Evolutionary conservation across 1,284 basidiomycete species (phyloP), one percentile per base, ranked within the genome.

Genomic region (Cutaneotrichosporon cyanovorans): DNA sequence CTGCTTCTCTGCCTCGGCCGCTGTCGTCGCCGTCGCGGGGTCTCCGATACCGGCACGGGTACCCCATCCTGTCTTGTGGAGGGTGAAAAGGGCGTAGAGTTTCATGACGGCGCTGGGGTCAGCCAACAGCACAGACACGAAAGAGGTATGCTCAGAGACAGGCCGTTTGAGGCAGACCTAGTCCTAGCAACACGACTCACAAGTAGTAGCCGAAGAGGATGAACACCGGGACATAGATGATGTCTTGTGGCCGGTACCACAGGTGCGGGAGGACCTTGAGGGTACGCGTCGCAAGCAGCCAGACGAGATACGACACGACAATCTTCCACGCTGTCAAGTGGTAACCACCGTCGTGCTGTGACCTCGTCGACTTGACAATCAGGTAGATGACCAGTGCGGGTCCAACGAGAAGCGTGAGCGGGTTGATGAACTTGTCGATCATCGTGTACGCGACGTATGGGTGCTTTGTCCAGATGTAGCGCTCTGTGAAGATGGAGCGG

Each of bases 401-500:
- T 1, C 88, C 89, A 18, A 84, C 79, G 22, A 92, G 79, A 19
- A 92, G 77, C 1, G 88, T 92, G 55, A 91, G 76, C 1, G 89
- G 88, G 68, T 92, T 92, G 74, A 91, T 83, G 41, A 92, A 77
- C 65, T 92, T 92, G 75, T 91, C 88, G 42, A 88, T 82, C 88
- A 91, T 92, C 16, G 85, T 89, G 72, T 87, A 91, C 2, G 86
- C 84, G 37, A 90, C 85, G 66, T 90, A 92, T 35, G 88, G 88
- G 73, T 91, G 87, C 42, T 79, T 71, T 0, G 85, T 87, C 87
- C 88, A 92, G 47, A 92, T 78, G 65, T 88, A 72, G 43, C 88
- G 73, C 66, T 92, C 88, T 74, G 79, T 91, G 69, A 92, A 92
- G 51, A 92, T 75, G 55, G 84, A 86, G 42, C 89, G 77, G 57